Evolutionary conservation across 805 yeast genomes (phyloP).

Genomic region (Middelhovenomyces tepae): DNA sequence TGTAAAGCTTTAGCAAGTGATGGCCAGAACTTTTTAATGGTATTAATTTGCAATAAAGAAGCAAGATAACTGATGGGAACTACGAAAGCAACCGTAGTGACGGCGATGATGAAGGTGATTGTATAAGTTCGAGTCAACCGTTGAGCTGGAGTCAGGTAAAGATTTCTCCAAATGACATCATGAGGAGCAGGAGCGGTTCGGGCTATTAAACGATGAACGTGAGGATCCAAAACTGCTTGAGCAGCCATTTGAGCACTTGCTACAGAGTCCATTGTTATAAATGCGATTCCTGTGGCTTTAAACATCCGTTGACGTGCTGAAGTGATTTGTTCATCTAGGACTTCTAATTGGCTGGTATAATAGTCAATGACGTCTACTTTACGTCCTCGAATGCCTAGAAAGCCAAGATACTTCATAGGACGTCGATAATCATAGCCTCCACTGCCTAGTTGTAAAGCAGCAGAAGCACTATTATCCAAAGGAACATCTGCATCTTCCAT

Average conservation of each 20-base stretch:
- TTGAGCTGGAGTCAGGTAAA: constrained; percentile 69
- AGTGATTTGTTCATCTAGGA: constrained; percentile 60
- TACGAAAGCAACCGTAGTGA: constrained; percentile 63
- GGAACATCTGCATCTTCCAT: constrained; percentile 1
- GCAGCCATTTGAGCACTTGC: constrained; percentile 96
- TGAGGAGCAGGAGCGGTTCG: constrained; percentile 91
- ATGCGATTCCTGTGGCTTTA: constrained; percentile 83
- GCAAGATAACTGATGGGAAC: constrained; percentile 83
- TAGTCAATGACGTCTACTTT: constrained; percentile 75
- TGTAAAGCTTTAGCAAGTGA: constrained; percentile 59
- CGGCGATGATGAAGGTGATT: constrained; percentile 58
- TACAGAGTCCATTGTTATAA: constrained; percentile 89
- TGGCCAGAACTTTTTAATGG: constrained; percentile 79
- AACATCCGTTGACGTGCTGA: constrained; percentile 58
- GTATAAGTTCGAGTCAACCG: constrained; percentile 54
- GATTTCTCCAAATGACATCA: constrained; percentile 88
- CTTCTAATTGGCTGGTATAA: constrained; percentile 57
- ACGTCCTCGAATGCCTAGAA: constrained; percentile 55
- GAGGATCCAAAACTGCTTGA: constrained; percentile 88
- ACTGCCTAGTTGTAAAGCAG: constrained; percentile 12
- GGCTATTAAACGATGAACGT: constrained; percentile 74
- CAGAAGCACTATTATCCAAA: not conserved
- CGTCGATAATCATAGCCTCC: constrained; percentile 33
- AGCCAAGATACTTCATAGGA: constrained; percentile 56
- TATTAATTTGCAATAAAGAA: constrained; percentile 65